phyloP scores from a whole-genome alignment of 345 rosid species.

The Boechera retrofracta region DNA sequence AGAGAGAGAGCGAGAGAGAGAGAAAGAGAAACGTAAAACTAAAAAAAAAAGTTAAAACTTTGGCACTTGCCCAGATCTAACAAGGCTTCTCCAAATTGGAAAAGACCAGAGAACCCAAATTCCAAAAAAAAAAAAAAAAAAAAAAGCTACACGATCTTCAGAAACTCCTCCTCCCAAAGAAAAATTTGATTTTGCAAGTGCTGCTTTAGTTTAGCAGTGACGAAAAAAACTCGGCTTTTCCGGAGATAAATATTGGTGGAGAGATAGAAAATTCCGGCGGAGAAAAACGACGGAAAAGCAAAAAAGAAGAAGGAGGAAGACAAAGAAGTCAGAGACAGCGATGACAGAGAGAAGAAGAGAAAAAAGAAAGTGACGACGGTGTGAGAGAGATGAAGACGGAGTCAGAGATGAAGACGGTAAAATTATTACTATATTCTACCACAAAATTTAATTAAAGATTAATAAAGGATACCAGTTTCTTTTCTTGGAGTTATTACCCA shows the following conservation, averaged over 20 bases:
- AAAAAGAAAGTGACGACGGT: slow-evolving; percentile 25
- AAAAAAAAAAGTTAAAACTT: slow-evolving; percentile 16
- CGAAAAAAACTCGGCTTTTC: not conserved
- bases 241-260: slow-evolving; percentile 22
- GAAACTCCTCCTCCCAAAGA: not conserved
- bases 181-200: slow-evolving; percentile 13
- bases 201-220: slow-evolving; percentile 2
- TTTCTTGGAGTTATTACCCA: slow-evolving; percentile 8
- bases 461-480: slow-evolving; percentile 28
- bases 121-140: not conserved
- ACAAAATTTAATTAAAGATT: not conserved
- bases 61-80: slow-evolving; percentile 43
- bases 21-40: not conserved
- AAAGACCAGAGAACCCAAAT: slow-evolving; percentile 10
- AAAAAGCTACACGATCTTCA: slow-evolving; percentile 24
- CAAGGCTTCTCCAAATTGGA: slow-evolving; percentile 18
- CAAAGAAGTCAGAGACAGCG: slow-evolving; percentile 47
- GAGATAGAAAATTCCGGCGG: slow-evolving; percentile 36
- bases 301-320: slow-evolving; percentile 37
- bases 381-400: slow-evolving; percentile 1
- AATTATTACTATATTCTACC: not conserved
- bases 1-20: not conserved
- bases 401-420: not conserved
- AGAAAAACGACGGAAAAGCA: slow-evolving; percentile 43
- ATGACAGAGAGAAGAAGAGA: slow-evolving; percentile 31